Conservation (phyloP, 2,329 filamentous ascomycete genomes). For the Emydomyces testavorans region DNA sequence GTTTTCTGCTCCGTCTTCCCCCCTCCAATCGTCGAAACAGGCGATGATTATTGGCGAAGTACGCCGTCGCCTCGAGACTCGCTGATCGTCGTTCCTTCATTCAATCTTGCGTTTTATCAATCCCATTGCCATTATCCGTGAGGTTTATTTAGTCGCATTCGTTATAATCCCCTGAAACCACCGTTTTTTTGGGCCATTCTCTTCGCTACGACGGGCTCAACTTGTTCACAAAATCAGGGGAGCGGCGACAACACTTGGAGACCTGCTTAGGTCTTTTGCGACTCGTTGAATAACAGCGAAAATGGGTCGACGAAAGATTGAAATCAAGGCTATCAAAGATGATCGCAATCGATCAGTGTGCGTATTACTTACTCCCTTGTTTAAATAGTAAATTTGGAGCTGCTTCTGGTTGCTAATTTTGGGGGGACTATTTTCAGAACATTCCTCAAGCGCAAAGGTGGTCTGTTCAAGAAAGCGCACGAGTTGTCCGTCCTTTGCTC, state of each 20-base stretch:
- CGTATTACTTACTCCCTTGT: slow-evolving; percentile 30
- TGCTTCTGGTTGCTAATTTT: neutral
- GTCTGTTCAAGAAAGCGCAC: slow-evolving; percentile 98
- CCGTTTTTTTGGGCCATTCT: too few species aligned
- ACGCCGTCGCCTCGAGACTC: neutral
- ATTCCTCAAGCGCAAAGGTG: slow-evolving; percentile 96
- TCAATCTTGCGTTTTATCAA: neutral
- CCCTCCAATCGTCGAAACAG: neutral
- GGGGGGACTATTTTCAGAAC: slow-evolving; percentile 48
- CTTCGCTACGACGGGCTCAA: too few species aligned
- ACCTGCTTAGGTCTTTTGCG: neutral
- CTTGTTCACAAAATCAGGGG: too few species aligned
- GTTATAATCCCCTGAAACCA: too few species aligned
- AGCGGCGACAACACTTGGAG: neutral
- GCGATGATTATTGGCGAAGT: neutral
- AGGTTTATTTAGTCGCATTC: too few species aligned
- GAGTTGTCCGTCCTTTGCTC: slow-evolving; percentile 96
- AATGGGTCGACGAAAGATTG: slow-evolving; percentile 98
- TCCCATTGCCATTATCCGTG: too few species aligned
- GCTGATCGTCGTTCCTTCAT: neutral
- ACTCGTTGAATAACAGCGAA: slow-evolving; percentile 20
- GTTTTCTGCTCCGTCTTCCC: neutral
- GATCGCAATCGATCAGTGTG: slow-evolving; percentile 96
- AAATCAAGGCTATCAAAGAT: slow-evolving; percentile 99
- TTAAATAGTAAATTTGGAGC: slow-evolving; percentile 4